These are phyloP conservation scores for Tylopilus subfusipes DNA, from an alignment of 768 basidiomycete genomes.

Conservation along the genomic window DNA sequence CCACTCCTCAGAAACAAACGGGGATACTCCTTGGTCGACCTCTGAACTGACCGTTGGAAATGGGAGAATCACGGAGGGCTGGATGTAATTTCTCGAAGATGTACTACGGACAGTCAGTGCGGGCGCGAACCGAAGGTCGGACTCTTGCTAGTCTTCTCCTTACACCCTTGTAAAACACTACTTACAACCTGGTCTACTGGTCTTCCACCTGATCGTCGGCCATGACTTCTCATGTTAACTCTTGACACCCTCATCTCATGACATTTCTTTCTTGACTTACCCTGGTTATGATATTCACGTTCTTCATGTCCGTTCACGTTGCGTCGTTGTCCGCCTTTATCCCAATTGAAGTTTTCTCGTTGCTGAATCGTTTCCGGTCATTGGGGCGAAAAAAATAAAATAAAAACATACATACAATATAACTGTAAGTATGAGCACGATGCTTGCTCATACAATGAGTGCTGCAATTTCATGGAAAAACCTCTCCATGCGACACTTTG, in stretches of 20 bases:
- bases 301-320: conserved; percentile 37
- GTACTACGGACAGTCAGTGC: conserved; percentile 2
- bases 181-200: conserved; percentile 7
- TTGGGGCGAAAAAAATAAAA: neutral
- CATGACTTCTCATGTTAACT: conserved; percentile 22
- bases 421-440: neutral
- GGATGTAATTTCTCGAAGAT: conserved; percentile 27
- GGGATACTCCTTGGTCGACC: conserved; percentile 58
- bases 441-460: conserved; percentile 35
- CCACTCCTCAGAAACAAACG: conserved; percentile 49
- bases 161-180: conserved; percentile 6
- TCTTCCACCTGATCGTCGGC: conserved; percentile 7
- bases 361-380: neutral
- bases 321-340: conserved; percentile 42
- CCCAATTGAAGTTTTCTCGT: conserved; percentile 36
- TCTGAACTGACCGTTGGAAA: conserved; percentile 48
- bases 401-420: neutral
- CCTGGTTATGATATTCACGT: conserved; percentile 37
- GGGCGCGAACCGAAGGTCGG: conserved; percentile 35
- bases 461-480: conserved; percentile 56
- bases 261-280: conserved; percentile 36
- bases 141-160: conserved; percentile 30
- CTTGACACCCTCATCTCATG: conserved; percentile 28
- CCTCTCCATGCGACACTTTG: conserved; percentile 59
- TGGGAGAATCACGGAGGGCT: conserved; percentile 54